These are phyloP conservation scores for Trichosporon sp. DNA, from an alignment of 1,284 basidiomycete species.

Conservation along the genomic window DNA sequence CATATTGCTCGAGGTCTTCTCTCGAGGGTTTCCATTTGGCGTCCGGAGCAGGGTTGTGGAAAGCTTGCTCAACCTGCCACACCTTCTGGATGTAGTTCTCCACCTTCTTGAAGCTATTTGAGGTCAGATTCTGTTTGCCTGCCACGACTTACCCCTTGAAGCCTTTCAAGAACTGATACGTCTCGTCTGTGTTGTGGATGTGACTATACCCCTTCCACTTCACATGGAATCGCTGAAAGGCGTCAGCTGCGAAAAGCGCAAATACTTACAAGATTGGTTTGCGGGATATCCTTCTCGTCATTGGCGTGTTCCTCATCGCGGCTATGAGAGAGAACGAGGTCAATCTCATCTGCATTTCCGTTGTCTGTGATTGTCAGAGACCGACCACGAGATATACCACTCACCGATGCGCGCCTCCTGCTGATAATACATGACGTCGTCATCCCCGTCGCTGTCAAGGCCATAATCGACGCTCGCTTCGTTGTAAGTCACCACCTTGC, in stretches of 20 bases:
- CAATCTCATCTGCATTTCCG: conserved; percentile 65
- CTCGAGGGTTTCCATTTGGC: conserved; percentile 60
- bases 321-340: conserved; percentile 72
- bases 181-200: conserved; percentile 93
- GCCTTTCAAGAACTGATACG: conserved; percentile 74
- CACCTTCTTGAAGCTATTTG: conserved; percentile 82
- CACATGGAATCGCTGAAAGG: conserved; percentile 81
- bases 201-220: conserved; percentile 95
- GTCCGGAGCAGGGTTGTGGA: conserved; percentile 52
- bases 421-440: conserved; percentile 61
- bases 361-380: conserved; percentile 8
- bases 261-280: conserved; percentile 69
- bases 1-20: conserved; percentile 84
- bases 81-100: conserved; percentile 96
- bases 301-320: conserved; percentile 71
- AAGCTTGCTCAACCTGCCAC: conserved; percentile 63
- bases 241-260: neutral
- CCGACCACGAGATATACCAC: conserved; percentile 7
- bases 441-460: conserved; percentile 67
- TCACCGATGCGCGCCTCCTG: conserved; percentile 49
- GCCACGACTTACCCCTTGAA: conserved; percentile 57
- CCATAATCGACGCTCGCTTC: conserved; percentile 49
- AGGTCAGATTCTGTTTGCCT: conserved; percentile 44
- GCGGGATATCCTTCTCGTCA: conserved; percentile 73
- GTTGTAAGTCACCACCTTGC: conserved; percentile 72